phyloP scores from a whole-genome alignment of 2,329 filamentous ascomycete species.

The Aureobasidium namibiae region DNA sequence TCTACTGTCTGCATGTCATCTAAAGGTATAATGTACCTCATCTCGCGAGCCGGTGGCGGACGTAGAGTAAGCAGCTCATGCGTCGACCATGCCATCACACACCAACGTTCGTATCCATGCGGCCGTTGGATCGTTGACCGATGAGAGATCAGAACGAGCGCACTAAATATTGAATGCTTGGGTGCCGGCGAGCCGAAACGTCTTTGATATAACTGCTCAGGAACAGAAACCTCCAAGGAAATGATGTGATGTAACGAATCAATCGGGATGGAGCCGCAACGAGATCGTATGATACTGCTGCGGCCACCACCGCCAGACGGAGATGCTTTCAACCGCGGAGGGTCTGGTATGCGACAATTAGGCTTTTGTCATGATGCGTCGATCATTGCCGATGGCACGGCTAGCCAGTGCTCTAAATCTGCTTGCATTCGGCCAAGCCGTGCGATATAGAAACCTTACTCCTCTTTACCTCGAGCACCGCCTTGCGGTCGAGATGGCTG shows the following conservation, averaged over 20 bases:
- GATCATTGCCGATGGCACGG: conserved; percentile 6
- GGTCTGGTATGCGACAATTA: conserved; percentile 5
- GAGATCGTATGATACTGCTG: not conserved
- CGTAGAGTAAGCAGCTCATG: not conserved
- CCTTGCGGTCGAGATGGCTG: not conserved
- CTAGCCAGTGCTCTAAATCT: not conserved
- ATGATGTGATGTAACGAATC: not conserved
- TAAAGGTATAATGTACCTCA: conserved; percentile 6
- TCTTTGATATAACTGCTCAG: not conserved
- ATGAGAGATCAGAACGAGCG: not conserved
- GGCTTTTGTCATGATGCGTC: conserved; percentile 11
- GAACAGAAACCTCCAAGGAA: not conserved
- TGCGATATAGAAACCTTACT: not conserved
- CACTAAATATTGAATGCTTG: not conserved
- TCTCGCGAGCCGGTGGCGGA: conserved; percentile 7
- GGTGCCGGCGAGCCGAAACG: conserved; percentile 11
- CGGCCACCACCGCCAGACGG: not conserved
- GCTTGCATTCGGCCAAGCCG: not conserved
- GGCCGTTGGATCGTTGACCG: not conserved
- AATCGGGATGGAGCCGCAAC: not conserved
- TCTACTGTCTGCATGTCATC: conserved; percentile 6
- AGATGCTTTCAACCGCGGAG: not conserved
- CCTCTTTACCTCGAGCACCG: not conserved
- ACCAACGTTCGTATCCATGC: not conserved
- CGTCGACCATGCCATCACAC: not conserved